Percentiles rank a stretch among this genome's conserved stretches.
phyloP scores from a whole-genome alignment of 2,329 filamentous ascomycete species.

The Fusarium lyarnte region DNA sequence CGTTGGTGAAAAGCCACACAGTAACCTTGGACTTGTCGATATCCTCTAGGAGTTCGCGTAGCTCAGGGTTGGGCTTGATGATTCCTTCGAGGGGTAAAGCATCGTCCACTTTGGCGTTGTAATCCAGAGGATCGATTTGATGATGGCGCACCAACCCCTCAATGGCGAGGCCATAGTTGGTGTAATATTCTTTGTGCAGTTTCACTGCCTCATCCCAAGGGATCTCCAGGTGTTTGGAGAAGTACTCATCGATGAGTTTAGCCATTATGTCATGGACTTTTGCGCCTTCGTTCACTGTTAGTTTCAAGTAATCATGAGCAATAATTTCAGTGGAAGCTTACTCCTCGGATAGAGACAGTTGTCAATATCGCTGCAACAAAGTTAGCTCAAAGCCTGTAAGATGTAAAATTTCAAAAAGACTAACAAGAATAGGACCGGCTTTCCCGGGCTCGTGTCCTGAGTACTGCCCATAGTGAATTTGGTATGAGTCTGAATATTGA shows the following conservation, averaged over 20 bases:
- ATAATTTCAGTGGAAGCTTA: conserved; percentile 52
- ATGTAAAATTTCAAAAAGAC: conserved; percentile 3
- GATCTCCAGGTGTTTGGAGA: conserved; percentile 76
- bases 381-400: conserved; percentile 13
- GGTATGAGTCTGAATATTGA: conserved; percentile 7
- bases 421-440: conserved; percentile 58
- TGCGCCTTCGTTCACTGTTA: conserved; percentile 59
- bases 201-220: conserved; percentile 80
- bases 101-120: conserved; percentile 95
- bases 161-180: conserved; percentile 95
- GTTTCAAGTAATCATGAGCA: not conserved
- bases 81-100: conserved; percentile 87
- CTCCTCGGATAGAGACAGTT: conserved; percentile 95
- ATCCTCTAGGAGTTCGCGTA: conserved; percentile 80
- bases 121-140: conserved; percentile 93
- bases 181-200: conserved; percentile 92
- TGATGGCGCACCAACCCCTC: conserved; percentile 94
- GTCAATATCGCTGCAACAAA: conserved; percentile 85
- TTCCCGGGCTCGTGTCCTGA: conserved; percentile 48
- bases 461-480: conserved; percentile 45
- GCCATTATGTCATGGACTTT: conserved; percentile 92
- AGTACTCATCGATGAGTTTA: conserved; percentile 76
- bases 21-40: conserved; percentile 86
- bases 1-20: conserved; percentile 96
- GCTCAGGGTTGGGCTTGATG: conserved; percentile 78